Percentiles rank a stretch among this genome's conserved stretches.
These are phyloP conservation scores for Pseudodiploospora longispora DNA, from an alignment of 2,329 filamentous ascomycete genomes.

Conservation along the genomic window DNA sequence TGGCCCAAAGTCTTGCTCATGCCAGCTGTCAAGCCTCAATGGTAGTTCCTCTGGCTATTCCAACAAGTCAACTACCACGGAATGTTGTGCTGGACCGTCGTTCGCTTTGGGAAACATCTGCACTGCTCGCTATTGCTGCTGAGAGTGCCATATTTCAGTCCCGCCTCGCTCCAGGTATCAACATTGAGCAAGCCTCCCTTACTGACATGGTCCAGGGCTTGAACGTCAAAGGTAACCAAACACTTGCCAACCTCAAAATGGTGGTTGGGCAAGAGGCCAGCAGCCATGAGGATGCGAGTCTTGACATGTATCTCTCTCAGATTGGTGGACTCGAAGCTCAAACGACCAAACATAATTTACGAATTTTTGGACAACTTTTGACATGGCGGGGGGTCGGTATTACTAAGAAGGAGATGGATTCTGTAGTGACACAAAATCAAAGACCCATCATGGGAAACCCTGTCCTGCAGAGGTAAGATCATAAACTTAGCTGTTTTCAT, in stretches of 20 bases:
- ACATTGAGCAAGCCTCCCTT: conserved; percentile 39
- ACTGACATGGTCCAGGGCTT: conserved; percentile 57
- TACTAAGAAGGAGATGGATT: conserved; percentile 4
- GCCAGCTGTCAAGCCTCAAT: conserved; percentile 66
- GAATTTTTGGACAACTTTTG: conserved; percentile 21
- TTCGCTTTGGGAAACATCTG: conserved; percentile 75
- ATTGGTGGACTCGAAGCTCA: conserved; percentile 11
- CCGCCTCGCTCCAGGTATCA: conserved; percentile 47
- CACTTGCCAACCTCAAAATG: conserved; percentile 67
- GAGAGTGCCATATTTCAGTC: conserved; percentile 75
- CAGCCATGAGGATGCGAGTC: conserved; percentile 19
- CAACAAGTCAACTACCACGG: conserved; percentile 45
- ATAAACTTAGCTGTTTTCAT: neutral
- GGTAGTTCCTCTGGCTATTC: conserved; percentile 65
- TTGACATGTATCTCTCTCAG: conserved; percentile 25
- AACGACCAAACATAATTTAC: conserved; percentile 4
- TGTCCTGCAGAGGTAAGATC: conserved; percentile 19
- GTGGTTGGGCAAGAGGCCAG: conserved; percentile 37
- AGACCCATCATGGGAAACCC: conserved; percentile 19
- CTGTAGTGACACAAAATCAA: conserved; percentile 1
- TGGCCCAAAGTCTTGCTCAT: conserved; percentile 61
- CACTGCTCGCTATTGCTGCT: conserved; percentile 64
- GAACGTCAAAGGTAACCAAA: conserved; percentile 71
- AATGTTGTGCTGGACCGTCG: conserved; percentile 51
- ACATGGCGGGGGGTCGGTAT: conserved; percentile 14